Base-by-base conservation (phyloP, 2,329 filamentous ascomycete genomes). In the Exophiala phaeomuriformis region DNA sequence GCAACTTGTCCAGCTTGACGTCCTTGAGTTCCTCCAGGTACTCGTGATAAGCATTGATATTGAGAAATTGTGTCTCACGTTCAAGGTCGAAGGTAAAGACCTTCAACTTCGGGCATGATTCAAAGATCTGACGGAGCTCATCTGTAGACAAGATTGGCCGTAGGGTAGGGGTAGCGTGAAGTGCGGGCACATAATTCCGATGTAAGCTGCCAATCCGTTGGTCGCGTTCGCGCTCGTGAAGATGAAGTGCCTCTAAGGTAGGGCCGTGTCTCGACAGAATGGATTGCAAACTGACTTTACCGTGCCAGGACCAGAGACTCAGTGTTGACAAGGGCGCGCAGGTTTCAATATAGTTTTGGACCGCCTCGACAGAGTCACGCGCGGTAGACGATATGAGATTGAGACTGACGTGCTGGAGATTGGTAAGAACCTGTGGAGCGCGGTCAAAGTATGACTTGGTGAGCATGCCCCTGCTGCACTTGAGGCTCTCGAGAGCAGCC, bases 271-370 rank as follows among this genome's bases (percentile, higher is more conserved):
- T 56, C 30, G 31, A 8, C 4, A 61, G 32, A 30, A 61, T 56
- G 9, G 55, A 52, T 2, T n/a, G 3, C 28, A 61, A 35, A 8
- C 44, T 44, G 4, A 59, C 44, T 28, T 39, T 53, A 10, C 51
- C 55, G 9, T 49, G 52, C 59, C 59, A 61, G 6, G 56, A 59
- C 59, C 59, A 61, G n/a, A 61, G 45, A 40, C 59, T 61, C 36
- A 61, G 32, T 7, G 39, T 56, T 31, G 10, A 27, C 29, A 61
- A 40, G 29, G 52, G 51, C 5, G 55, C 7, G 41, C 57, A 60
- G 5, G 47, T 55, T 19, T 40, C 49, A 9, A 61, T 51, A 33
- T 58, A 61, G 3, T 47, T 10, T 19, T 60, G 40, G 2, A 40
- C 51, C n/a, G 56, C 52, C 19, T 36, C 10, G 2, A 45, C 32